Conservation (phyloP, 2,329 filamentous ascomycete genomes). For the Myriosclerotinia scirpicola region DNA sequence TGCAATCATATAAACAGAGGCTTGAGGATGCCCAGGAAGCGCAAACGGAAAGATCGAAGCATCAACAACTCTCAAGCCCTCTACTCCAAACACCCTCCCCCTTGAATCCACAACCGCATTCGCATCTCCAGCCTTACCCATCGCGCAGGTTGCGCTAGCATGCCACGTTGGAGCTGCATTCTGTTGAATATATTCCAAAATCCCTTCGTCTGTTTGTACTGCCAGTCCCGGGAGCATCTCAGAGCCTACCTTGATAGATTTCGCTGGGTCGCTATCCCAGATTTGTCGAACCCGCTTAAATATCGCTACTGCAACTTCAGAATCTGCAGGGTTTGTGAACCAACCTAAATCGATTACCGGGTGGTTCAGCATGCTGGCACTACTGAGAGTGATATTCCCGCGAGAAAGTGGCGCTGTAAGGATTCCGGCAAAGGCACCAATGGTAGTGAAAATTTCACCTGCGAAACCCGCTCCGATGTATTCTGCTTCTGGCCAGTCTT, state of each 20-base stretch:
- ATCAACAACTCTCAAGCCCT: slow-evolving; percentile 17
- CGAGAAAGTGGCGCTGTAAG: slow-evolving; percentile 41
- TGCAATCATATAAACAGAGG: slow-evolving; percentile 23
- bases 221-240: slow-evolving; percentile 1
- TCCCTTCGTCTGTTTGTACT: slow-evolving; percentile 17
- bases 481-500: slow-evolving; percentile 28
- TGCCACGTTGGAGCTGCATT: slow-evolving; percentile 13
- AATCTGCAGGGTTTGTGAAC: slow-evolving; percentile 46
- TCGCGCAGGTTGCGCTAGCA: slow-evolving; percentile 18
- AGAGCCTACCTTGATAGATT: not conserved
- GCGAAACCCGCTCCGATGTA: slow-evolving; percentile 23
- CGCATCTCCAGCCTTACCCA: slow-evolving; percentile 7
- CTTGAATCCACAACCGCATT: slow-evolving; percentile 19
- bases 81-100: slow-evolving; percentile 12
- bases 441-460: slow-evolving; percentile 7
- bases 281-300: slow-evolving; percentile 46
- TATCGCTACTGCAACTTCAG: slow-evolving; percentile 46
- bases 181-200: not conserved
- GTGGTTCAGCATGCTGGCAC: slow-evolving; percentile 38
- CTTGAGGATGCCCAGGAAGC: slow-evolving; percentile 20
- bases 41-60: slow-evolving; percentile 22
- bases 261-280: slow-evolving; percentile 1
- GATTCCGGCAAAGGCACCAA: slow-evolving; percentile 23
- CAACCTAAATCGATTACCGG: slow-evolving; percentile 48
- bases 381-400: slow-evolving; percentile 44